Percentiles rank a stretch among this genome's conserved stretches.
phyloP scores from a whole-genome alignment of 495 filamentous ascomycete genomes.

The Hypoxylon trugodes region DNA sequence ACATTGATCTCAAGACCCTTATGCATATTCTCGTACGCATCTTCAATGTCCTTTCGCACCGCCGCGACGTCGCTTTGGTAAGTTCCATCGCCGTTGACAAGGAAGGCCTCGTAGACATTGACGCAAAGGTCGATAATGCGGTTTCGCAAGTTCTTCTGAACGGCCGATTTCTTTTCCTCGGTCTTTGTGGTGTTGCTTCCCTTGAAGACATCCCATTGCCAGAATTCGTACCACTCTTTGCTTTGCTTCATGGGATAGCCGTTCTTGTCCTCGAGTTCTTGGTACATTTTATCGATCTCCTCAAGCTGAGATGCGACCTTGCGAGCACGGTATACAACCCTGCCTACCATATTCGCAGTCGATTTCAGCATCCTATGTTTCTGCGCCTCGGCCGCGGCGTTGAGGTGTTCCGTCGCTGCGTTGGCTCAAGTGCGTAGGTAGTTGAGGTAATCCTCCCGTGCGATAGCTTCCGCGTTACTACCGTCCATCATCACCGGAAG shows the following conservation, averaged over 20 bases:
- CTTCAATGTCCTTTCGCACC: not conserved
- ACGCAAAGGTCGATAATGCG: too few relatives aligned
- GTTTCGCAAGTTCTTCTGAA: too few relatives aligned
- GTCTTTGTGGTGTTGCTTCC: too few relatives aligned
- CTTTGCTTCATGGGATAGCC: too few relatives aligned
- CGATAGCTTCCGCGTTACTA: too few relatives aligned
- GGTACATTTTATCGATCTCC: not conserved
- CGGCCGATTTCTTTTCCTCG: too few relatives aligned
- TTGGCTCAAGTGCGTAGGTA: not conserved
- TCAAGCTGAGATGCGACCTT: not conserved
- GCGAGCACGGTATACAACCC: not conserved
- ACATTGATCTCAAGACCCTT: not conserved
- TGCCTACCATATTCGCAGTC: not conserved
- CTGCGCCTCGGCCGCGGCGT: not conserved
- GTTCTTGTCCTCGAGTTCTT: too few relatives aligned
- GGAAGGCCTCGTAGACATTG: not conserved
- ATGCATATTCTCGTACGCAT: not conserved
- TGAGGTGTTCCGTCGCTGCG: not conserved
- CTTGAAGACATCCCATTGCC: too few relatives aligned
- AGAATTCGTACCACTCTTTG: too few relatives aligned
- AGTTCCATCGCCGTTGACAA: not conserved
- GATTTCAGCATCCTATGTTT: not conserved
- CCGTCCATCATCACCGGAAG: too few relatives aligned
- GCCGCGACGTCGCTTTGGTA: not conserved
- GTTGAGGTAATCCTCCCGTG: not conserved